These are phyloP conservation scores for Favolaschia claudopus DNA, from an alignment of 768 basidiomycete species.

Conservation along the genomic window DNA sequence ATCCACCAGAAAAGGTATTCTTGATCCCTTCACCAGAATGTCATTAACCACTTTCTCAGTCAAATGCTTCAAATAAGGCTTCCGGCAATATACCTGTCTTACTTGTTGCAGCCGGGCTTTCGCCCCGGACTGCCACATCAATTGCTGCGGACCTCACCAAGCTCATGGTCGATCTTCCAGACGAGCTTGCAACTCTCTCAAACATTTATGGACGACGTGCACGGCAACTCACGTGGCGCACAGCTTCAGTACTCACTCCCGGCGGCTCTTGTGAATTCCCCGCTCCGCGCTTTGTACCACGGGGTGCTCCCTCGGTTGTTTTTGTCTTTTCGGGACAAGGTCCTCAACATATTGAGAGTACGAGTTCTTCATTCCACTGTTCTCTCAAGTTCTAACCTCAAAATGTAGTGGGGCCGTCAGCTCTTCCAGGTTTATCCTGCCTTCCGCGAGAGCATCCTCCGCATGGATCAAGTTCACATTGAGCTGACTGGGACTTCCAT, in stretches of 20 bases:
- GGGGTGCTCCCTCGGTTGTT: slow-evolving; percentile 37
- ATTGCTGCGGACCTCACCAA: slow-evolving; percentile 14
- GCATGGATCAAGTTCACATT: slow-evolving; percentile 44
- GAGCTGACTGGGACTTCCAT: slow-evolving; percentile 43
- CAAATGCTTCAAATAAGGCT: too few relatives aligned
- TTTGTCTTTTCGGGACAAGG: slow-evolving; percentile 50
- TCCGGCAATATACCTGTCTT: slow-evolving; percentile 32
- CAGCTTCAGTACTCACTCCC: slow-evolving; percentile 30
- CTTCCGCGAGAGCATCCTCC: slow-evolving; percentile 47
- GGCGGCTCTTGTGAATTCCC: slow-evolving; percentile 28
- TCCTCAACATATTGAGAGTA: slow-evolving; percentile 45
- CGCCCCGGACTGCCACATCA: slow-evolving; percentile 37
- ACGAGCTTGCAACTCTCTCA: slow-evolving; percentile 11
- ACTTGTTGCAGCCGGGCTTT: slow-evolving; percentile 46
- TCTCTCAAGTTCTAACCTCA: neutral
- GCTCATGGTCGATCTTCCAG: neutral
- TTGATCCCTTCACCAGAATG: too few relatives aligned
- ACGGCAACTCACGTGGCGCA: slow-evolving; percentile 42
- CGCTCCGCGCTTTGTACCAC: slow-evolving; percentile 36
- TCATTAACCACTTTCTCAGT: too few relatives aligned
- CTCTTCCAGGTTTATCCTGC: slow-evolving; percentile 41
- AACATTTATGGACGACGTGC: slow-evolving; percentile 36
- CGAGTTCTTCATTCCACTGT: slow-evolving; percentile 15
- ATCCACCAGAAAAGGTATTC: slow-evolving; percentile 40
- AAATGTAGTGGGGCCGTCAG: slow-evolving; percentile 48